Percentiles rank a stretch among this genome's conserved stretches.
phyloP scores from a whole-genome alignment of 202 grass and related monocot species.

The Saccharum hybrid region DNA sequence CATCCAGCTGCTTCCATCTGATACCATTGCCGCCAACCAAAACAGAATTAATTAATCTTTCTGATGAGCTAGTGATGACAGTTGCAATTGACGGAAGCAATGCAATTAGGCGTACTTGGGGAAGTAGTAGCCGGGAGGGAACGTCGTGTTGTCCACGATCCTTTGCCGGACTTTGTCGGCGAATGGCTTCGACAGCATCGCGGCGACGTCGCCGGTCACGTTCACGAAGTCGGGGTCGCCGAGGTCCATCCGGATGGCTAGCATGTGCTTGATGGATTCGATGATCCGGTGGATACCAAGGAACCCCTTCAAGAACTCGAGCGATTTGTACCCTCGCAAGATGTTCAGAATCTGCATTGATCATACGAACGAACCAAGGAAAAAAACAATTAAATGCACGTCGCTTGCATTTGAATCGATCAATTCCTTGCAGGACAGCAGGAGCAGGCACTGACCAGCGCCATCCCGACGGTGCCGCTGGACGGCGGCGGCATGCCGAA shows the following conservation, averaged over 20 bases:
- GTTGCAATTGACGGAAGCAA: not conserved
- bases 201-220: constrained; percentile 49
- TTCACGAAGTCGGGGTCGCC: constrained; percentile 78
- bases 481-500: constrained; percentile 92
- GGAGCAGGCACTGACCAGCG: constrained; percentile 51
- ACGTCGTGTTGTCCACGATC: constrained; percentile 83
- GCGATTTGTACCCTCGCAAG: constrained; percentile 66
- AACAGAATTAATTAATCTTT: not conserved
- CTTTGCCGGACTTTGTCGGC: constrained; percentile 55
- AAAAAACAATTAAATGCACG: not conserved
- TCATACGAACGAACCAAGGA: not conserved
- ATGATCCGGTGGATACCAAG: constrained; percentile 76
- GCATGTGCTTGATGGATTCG: constrained; percentile 87
- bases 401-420: not conserved
- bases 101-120: constrained; percentile 43
- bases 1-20: constrained; percentile 79
- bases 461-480: constrained; percentile 74
- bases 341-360: constrained; percentile 69
- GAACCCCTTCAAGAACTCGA: constrained; percentile 56
- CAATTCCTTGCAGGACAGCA: not conserved
- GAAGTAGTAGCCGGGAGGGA: constrained; percentile 75
- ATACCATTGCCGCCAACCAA: not conserved
- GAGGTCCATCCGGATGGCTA: constrained; percentile 76
- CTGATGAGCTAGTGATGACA: not conserved
- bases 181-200: constrained; percentile 71